These are phyloP conservation scores for Podospora pseudopauciseta DNA, from an alignment of 495 filamentous ascomycete genomes.

Conservation along the genomic window DNA sequence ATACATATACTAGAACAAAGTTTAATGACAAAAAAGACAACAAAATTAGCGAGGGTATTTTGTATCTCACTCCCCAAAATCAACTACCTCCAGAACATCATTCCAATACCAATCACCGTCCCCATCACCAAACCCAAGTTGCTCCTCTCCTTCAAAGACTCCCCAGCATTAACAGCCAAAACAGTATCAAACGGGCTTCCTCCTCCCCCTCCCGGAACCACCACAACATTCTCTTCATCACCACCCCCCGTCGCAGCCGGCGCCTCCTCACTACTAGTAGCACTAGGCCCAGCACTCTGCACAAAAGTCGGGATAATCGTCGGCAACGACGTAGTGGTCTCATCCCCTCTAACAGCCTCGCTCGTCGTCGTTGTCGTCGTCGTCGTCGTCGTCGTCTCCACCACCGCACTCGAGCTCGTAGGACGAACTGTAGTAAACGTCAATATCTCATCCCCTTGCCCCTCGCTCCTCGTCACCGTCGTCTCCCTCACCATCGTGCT, in stretches of 20 bases:
- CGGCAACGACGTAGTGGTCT: constrained; percentile 5
- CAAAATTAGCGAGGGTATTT: background rate
- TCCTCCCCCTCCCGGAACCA: constrained; percentile 16
- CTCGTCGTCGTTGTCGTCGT: background rate
- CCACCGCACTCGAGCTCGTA: constrained; percentile 19
- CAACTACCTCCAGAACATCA: background rate
- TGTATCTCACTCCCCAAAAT: background rate
- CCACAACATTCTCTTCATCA: background rate
- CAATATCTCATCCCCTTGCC: constrained; percentile 1
- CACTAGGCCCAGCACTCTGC: constrained; percentile 4
- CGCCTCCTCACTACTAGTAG: background rate
- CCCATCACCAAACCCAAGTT: background rate
- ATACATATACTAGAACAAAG: background rate
- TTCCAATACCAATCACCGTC: background rate
- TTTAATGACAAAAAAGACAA: background rate
- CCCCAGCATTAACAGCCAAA: background rate
- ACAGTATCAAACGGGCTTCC: constrained; percentile 31
- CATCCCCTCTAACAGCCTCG: constrained; percentile 8
- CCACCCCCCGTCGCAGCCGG: background rate
- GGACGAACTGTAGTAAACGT: constrained; percentile 17
- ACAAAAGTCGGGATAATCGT: constrained; percentile 11
- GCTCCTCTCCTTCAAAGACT: background rate
- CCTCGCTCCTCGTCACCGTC: background rate
- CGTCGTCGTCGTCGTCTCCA: constrained; percentile 10
- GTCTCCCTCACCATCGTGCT: too few relatives aligned